Conservation (phyloP, 805 yeast genomes). For the Kuraishia piskuri region DNA sequence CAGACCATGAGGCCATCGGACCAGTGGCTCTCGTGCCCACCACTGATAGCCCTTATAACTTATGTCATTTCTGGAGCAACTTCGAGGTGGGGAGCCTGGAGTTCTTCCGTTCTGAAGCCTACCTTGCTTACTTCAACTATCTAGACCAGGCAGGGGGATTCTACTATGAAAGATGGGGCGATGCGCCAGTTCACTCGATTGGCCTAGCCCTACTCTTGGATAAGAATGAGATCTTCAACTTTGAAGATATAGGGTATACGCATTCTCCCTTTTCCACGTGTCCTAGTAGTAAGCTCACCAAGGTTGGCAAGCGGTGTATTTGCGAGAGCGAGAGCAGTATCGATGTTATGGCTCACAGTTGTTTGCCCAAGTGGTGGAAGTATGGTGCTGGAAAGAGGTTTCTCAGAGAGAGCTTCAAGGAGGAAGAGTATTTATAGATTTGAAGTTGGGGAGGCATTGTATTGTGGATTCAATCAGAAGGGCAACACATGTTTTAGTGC, state of each 20-base stretch:
- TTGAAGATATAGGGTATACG: constrained; percentile 73
- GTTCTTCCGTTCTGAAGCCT: constrained; percentile 61
- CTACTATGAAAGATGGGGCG: constrained; percentile 91
- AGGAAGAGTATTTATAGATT: constrained; percentile 14
- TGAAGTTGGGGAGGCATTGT: background rate
- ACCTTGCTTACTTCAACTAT: constrained; percentile 50
- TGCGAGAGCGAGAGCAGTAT: constrained; percentile 32
- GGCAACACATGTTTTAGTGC: background rate
- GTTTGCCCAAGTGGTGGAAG: constrained; percentile 73
- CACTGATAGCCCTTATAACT: constrained; percentile 51
- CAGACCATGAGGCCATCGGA: constrained; percentile 39
- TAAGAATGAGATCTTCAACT: constrained; percentile 58
- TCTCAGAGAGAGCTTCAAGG: constrained; percentile 32
- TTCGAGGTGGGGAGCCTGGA: constrained; percentile 70
- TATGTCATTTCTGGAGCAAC: constrained; percentile 86
- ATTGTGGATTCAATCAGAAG: too few relatives aligned
- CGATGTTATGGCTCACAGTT: constrained; percentile 42
- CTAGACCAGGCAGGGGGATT: constrained; percentile 68
- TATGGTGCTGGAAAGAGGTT: constrained; percentile 53
- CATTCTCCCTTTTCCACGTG: constrained; percentile 66
- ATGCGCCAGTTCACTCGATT: constrained; percentile 83
- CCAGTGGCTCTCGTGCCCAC: constrained; percentile 36
- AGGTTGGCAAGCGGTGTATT: constrained; percentile 50
- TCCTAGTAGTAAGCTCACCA: constrained; percentile 41
- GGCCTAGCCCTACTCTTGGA: constrained; percentile 56